Percentiles rank a stretch among this genome's conserved stretches.
These are phyloP conservation scores for Neodidymelliopsis sp. DNA, from an alignment of 2,329 filamentous ascomycete species.

Conservation along the genomic window DNA sequence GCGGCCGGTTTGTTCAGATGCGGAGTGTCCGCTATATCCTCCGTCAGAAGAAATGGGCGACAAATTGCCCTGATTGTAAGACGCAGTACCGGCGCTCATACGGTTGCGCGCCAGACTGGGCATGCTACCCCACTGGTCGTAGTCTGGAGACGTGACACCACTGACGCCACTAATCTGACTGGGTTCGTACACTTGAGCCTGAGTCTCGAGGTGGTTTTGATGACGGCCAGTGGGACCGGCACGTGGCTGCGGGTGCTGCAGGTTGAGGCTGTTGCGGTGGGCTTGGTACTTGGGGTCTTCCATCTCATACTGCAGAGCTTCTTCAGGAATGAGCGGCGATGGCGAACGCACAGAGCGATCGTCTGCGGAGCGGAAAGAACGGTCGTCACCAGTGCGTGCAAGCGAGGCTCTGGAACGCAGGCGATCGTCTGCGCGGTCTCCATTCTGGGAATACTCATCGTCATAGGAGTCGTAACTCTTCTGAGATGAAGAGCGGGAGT, in stretches of 20 bases:
- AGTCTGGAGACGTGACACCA: conserved; percentile 47
- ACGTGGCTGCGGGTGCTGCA: conserved; percentile 80
- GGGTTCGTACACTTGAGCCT: conserved; percentile 71
- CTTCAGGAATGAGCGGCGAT: conserved; percentile 61
- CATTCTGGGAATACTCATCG: conserved; percentile 65
- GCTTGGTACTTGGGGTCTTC: conserved; percentile 81
- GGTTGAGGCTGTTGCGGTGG: conserved; percentile 79
- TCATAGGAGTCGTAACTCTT: conserved; percentile 68
- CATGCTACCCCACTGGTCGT: conserved; percentile 58
- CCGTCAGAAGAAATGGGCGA: conserved; percentile 50
- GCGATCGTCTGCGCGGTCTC: conserved; percentile 66
- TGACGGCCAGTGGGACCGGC: conserved; percentile 77
- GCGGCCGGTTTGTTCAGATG: conserved; percentile 47
- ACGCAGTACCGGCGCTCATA: conserved; percentile 44
- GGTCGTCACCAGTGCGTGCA: conserved; percentile 20
- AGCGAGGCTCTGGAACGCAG: conserved; percentile 52
- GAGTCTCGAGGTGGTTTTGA: conserved; percentile 75
- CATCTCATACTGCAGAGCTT: conserved; percentile 53
- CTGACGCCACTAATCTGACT: conserved; percentile 17
- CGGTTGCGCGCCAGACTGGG: conserved; percentile 52
- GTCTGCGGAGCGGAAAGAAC: conserved; percentile 16
- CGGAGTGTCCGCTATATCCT: conserved; percentile 49
- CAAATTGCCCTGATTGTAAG: conserved; percentile 41
- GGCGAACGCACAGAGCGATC: conserved; percentile 42
- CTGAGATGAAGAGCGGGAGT: conserved; percentile 70